A percentile compares a stretch with the other conserved stretches of the same genome.
These are phyloP conservation scores for Eucalyptus cladocalyx DNA, from an alignment of 345 rosid species.

Conservation along the genomic window DNA sequence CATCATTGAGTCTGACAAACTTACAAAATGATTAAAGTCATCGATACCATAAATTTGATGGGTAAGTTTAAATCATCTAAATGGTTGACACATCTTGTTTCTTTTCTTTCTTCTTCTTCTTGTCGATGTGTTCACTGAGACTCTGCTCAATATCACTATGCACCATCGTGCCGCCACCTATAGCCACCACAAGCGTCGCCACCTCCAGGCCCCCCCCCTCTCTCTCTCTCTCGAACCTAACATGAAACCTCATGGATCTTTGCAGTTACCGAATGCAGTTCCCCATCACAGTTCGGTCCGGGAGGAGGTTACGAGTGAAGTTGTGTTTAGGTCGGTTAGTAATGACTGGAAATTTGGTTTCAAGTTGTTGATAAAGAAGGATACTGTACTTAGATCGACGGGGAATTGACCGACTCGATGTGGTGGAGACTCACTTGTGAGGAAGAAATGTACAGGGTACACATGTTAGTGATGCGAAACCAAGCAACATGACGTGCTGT, in stretches of 20 bases:
- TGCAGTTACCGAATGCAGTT: too few relatives aligned
- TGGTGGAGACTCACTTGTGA: background rate
- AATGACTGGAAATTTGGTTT: too few relatives aligned
- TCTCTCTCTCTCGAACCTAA: too few relatives aligned
- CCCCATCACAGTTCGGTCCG: background rate
- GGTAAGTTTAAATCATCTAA: background rate
- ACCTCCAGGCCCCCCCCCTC: too few relatives aligned
- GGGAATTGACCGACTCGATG: too few relatives aligned
- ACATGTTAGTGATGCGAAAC: background rate
- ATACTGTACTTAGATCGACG: too few relatives aligned
- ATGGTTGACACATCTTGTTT: too few relatives aligned
- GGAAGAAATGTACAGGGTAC: background rate
- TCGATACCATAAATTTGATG: background rate
- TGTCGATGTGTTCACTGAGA: background rate
- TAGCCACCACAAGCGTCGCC: too few relatives aligned
- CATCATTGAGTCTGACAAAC: background rate
- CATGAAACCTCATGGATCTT: too few relatives aligned
- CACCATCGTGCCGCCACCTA: too few relatives aligned
- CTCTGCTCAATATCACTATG: background rate
- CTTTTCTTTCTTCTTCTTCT: background rate
- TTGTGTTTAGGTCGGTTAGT: too few relatives aligned
- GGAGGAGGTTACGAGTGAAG: background rate
- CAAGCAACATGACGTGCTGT: background rate
- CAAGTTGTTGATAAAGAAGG: too few relatives aligned
- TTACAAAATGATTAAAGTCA: background rate